Evolutionary conservation across 2,329 filamentous ascomycete genomes (phyloP), one percentile per base, ranked within the genome.

Genomic region (Xylaria digitata): DNA sequence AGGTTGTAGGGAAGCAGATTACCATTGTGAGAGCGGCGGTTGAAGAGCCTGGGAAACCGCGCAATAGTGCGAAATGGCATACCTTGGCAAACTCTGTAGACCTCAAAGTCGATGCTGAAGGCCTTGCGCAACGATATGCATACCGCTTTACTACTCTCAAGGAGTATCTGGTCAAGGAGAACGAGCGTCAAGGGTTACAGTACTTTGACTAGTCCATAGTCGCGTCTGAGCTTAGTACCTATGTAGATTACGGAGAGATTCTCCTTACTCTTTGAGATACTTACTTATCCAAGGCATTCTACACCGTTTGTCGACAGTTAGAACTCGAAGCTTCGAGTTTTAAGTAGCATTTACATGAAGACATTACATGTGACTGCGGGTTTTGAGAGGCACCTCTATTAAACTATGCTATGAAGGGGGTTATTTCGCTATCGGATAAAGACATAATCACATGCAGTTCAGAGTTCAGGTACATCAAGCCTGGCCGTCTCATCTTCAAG

Each of bases 1-100:
- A 21, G 9, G 73, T 77, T 32, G 77, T 73, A 9, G 77, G 78
- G 0, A 73, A 70, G 17, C 67, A 74, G 0, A 71, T 81, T 1
- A n/a, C 19, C 0, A 50, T 26, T n/a, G 26, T n/a, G 19, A 58
- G n/a, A n/a, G 55, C 30, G 3, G 40, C 55, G 30, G n/a, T 42
- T 5, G 45, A 50, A 19, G 57, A 60, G 5, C 15, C 45, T 23
- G 34, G 17, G 32, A 42, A 11, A 13, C 32, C 32, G 21, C 17
- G 30, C 3, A n/a, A 30, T 9, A 32, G 30, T 23, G 15, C 46
- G 15, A 21, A 13, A 21, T 60, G 45, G 45, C 32, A 52, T 23
- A 26, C 40, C 45, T 60, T 46, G 32, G 57, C 57, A 8, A 60
- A 60, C 6, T 34, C 21, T 2, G 13, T 11, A 11, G 45, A 50